These are phyloP conservation scores for Trichomonas tenax DNA, from an alignment of 208 protist genomes.

Conservation along the genomic window DNA sequence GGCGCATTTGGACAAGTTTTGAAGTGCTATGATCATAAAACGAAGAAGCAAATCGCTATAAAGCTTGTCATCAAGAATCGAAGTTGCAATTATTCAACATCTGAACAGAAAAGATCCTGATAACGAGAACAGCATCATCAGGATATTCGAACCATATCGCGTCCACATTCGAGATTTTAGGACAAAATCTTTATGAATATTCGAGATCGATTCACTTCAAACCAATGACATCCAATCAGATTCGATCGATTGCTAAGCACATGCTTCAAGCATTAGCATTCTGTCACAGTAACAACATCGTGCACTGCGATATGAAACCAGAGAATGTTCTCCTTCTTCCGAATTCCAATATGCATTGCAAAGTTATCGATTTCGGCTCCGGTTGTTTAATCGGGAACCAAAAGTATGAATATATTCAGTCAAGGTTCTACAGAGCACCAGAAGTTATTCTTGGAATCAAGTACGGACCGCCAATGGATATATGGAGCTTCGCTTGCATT, in stretches of 20 bases:
- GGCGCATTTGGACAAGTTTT: constrained; percentile 76
- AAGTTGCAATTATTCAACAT: background rate
- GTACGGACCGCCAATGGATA: constrained; percentile 49
- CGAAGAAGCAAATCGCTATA: constrained; percentile 47
- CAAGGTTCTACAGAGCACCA: constrained; percentile 49
- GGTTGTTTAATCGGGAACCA: constrained; percentile 64
- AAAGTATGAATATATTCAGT: constrained; percentile 70
- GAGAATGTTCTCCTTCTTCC: background rate
- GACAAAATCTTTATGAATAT: background rate
- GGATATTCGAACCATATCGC: background rate
- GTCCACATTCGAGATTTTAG: background rate
- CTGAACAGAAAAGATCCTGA: background rate
- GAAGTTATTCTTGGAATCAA: constrained; percentile 48
- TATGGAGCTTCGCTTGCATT: constrained; percentile 50
- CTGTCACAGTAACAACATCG: background rate
- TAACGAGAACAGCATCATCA: background rate
- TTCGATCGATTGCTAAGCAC: background rate
- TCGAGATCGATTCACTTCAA: background rate
- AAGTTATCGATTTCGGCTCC: constrained; percentile 92
- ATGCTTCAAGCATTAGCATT: background rate
- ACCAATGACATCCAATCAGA: background rate
- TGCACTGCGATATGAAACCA: constrained; percentile 10
- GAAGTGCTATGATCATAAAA: constrained; percentile 58
- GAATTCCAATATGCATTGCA: constrained; percentile 24
- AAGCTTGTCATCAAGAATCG: constrained; percentile 42